phyloP scores from a whole-genome alignment of 1,284 basidiomycete species.

The Xanthoconium separans region DNA sequence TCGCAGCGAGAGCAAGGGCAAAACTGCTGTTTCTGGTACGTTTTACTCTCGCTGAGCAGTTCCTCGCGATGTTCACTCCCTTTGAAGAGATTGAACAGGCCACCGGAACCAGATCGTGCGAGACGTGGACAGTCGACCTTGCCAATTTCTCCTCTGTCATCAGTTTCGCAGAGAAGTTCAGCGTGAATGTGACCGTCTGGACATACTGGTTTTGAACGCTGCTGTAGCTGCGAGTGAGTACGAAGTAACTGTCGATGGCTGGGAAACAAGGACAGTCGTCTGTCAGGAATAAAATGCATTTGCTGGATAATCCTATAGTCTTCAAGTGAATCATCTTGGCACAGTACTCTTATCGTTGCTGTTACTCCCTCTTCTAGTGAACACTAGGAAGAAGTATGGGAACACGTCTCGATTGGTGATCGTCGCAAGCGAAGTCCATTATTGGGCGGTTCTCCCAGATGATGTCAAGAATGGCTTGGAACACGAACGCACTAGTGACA shows the following conservation, averaged over 20 bases:
- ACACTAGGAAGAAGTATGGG: constrained; percentile 16
- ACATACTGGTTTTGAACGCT: constrained; percentile 25
- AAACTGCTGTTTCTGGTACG: constrained; percentile 27
- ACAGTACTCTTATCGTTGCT: constrained; percentile 22
- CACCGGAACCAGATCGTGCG: constrained; percentile 11
- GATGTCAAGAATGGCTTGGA: constrained; percentile 19
- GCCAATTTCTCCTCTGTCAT: constrained; percentile 19
- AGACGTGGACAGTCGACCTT: constrained; percentile 15
- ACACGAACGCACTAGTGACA: background rate
- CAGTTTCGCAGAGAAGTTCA: constrained; percentile 16
- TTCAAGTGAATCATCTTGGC: constrained; percentile 26
- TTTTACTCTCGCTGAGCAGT: background rate
- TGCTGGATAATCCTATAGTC: constrained; percentile 1
- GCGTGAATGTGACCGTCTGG: constrained; percentile 12
- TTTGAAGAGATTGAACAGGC: constrained; percentile 10
- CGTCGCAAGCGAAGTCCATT: constrained; percentile 22
- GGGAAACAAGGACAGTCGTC: constrained; percentile 15
- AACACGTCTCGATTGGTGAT: constrained; percentile 18
- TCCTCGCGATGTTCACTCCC: background rate
- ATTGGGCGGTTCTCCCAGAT: constrained; percentile 19
- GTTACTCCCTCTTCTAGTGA: constrained; percentile 13
- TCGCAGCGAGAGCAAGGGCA: constrained; percentile 37
- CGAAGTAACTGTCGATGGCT: constrained; percentile 16
- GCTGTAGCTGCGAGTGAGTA: background rate
- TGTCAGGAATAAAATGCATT: too few species aligned